Evolutionary conservation across 176 grass and related monocot genomes (phyloP), one percentile per base, ranked within the genome.

Genomic region (Hsuehochloa calcarea): DNA sequence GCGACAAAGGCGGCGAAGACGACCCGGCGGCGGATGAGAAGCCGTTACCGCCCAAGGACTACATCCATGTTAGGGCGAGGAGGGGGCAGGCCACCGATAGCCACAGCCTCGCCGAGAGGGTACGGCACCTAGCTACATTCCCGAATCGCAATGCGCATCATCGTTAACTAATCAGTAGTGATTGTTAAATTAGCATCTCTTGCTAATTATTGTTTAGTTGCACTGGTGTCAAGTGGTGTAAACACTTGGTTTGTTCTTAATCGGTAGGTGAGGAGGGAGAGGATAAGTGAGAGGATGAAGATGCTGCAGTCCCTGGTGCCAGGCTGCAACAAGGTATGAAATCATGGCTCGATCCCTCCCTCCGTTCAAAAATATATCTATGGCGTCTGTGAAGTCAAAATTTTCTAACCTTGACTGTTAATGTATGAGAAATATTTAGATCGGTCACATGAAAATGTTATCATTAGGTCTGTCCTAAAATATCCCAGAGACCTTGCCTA

Each of bases 261-360:
- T 43, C 55, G 77, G 65, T 70, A 94, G 92, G 89, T 89, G 67
- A 78, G 92, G 85, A 85, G 92, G 85, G 92, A 94, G 81, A 91
- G 84, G 80, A 94, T 94, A n/a, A 89, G 92, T 34, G 87, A 94
- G 78, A 89, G 78, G 92, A 94, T 94, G 92, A 94, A 91, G 73
- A 43, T 91, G 34, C 85, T 94, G 60, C 89, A 91, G 83, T 90
- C 88, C 37, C 81, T 94, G 7, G 92, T 94, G 41, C 92, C 92
- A 20, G 89, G 84, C 47, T 91, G 92, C 87, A 94, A 85, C 34
- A 94, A 94, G 87, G 92, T 94, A 70, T 49, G 43, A 39, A n/a
- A n/a, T n/a, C n/a, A n/a, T n/a, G n/a, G n/a, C n/a, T n/a, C n/a
- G n/a, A n/a, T n/a, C n/a, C n/a, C n/a, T n/a, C n/a, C n/a, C n/a